Conservation (phyloP, 208 protist species). For the Wallacemonas sp. region DNA sequence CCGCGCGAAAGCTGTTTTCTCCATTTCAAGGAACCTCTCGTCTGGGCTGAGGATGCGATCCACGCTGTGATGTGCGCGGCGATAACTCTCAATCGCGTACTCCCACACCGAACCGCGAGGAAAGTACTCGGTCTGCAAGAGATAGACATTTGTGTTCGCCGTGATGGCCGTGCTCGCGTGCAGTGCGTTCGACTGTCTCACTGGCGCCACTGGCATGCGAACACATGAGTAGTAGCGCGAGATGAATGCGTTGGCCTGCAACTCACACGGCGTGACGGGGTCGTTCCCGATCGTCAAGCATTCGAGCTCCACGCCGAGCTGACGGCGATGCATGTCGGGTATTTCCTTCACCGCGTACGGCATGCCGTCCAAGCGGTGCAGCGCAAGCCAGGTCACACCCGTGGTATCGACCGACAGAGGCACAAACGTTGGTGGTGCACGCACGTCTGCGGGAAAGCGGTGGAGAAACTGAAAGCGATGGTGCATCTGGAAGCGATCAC, state of each 20-base stretch:
- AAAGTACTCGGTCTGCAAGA: slow-evolving; percentile 78
- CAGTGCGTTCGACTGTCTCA: background rate
- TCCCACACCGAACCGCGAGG: slow-evolving; percentile 52
- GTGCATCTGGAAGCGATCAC: slow-evolving; percentile 56
- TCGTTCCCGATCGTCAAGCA: slow-evolving; percentile 37
- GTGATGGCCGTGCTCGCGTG: slow-evolving; percentile 4
- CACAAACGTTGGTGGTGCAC: slow-evolving; percentile 25
- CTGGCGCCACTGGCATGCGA: background rate
- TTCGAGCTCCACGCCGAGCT: slow-evolving; percentile 33
- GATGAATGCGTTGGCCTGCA: slow-evolving; percentile 33
- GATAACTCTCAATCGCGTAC: slow-evolving; percentile 25
- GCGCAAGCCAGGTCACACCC: slow-evolving; percentile 62
- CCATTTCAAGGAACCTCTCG: too few species aligned
- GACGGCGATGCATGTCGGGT: slow-evolving; percentile 11
- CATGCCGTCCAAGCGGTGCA: slow-evolving; percentile 46
- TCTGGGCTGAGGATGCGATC: too few species aligned
- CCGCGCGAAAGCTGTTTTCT: too few species aligned
- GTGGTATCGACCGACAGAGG: slow-evolving; percentile 47
- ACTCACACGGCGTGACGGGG: slow-evolving; percentile 13
- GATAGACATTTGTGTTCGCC: slow-evolving; percentile 25
- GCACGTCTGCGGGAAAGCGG: slow-evolving; percentile 16
- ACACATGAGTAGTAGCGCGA: slow-evolving; percentile 46
- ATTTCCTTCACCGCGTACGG: slow-evolving; percentile 76
- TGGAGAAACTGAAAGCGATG: slow-evolving; percentile 67
- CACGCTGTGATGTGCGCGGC: background rate